Conservation (phyloP, 495 filamentous ascomycete species). For the Pseudomonodictys pantanalensis region DNA sequence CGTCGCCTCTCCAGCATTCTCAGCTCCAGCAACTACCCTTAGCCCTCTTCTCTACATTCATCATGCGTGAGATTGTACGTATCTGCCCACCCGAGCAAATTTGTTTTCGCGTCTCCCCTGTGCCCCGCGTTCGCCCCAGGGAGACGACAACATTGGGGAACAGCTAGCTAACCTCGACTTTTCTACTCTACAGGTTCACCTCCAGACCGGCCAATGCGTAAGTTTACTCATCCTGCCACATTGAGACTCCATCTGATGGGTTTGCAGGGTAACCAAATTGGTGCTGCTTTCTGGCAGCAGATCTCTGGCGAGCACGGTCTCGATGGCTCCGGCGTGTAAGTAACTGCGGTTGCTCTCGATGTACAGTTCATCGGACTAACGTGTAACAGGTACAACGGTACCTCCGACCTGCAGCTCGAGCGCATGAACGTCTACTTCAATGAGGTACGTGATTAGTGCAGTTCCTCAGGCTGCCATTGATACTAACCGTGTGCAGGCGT, state of each 20-base stretch:
- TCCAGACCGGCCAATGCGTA: constrained; percentile 99
- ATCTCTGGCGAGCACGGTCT: constrained; percentile 99
- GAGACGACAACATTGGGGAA: constrained; percentile 43
- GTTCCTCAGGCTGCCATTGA: constrained; percentile 6
- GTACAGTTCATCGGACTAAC: too few relatives aligned
- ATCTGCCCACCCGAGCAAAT: constrained; percentile 9
- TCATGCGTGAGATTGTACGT: constrained; percentile 48
- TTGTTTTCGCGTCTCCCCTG: constrained; percentile 39
- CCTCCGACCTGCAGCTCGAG: constrained; percentile 98
- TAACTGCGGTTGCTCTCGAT: too few relatives aligned
- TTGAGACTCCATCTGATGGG: constrained; percentile 39
- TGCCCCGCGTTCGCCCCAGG: constrained; percentile 36
- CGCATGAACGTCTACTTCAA: constrained; percentile 99
- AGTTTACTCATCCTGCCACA: constrained; percentile 39
- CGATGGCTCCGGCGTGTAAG: constrained; percentile 89
- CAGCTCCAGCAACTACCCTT: constrained; percentile 20
- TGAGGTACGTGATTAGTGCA: constrained; percentile 63
- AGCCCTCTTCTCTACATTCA: constrained; percentile 17
- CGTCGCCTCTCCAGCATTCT: constrained; percentile 25
- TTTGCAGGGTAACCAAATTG: constrained; percentile 97
- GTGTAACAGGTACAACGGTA: constrained; percentile 78
- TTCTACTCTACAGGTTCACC: constrained; percentile 71
- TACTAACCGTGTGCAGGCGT: constrained; percentile 58
- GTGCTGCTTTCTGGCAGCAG: constrained; percentile 99
- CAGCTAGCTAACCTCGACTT: constrained; percentile 41